These are phyloP conservation scores for Coffea canephora DNA, from an alignment of 257 asterid species.

Conservation along the genomic window DNA sequence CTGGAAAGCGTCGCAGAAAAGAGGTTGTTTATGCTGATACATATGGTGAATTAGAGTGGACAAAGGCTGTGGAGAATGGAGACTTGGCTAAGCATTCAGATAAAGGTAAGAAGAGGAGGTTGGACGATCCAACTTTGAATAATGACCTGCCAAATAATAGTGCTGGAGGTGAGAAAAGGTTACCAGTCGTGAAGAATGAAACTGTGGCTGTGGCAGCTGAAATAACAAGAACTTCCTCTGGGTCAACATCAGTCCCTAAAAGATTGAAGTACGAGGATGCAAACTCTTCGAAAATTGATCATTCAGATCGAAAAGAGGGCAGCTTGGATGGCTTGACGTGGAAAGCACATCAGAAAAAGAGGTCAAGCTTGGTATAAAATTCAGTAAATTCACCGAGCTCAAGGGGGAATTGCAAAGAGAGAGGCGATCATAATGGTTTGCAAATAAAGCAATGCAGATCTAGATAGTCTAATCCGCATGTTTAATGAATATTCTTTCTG, in stretches of 20 bases:
- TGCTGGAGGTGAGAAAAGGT: slow-evolving; percentile 37
- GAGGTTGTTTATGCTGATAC: slow-evolving; percentile 76
- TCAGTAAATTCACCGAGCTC: not conserved
- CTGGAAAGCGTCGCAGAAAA: slow-evolving; percentile 83
- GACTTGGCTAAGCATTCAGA: slow-evolving; percentile 40
- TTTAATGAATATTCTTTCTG: not conserved
- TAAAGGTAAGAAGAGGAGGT: slow-evolving; percentile 47
- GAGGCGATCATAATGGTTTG: not conserved
- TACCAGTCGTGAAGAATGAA: slow-evolving; percentile 36
- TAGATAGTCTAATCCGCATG: not conserved
- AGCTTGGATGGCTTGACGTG: slow-evolving; percentile 62
- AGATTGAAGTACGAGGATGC: slow-evolving; percentile 50
- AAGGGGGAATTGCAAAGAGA: not conserved
- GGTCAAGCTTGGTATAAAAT: slow-evolving; percentile 63
- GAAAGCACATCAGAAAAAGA: slow-evolving; percentile 70
- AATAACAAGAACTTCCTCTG: slow-evolving; percentile 45
- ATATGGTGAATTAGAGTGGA: slow-evolving; percentile 59
- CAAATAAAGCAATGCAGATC: not conserved
- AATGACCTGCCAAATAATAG: slow-evolving; percentile 31
- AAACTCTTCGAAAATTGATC: slow-evolving; percentile 39
- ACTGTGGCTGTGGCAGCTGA: slow-evolving; percentile 44
- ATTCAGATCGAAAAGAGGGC: slow-evolving; percentile 30
- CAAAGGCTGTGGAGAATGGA: slow-evolving; percentile 72
- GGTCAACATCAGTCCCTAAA: slow-evolving; percentile 35
- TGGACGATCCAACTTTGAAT: slow-evolving; percentile 25